Percentiles rank a stretch among this genome's conserved stretches.
These are phyloP conservation scores for Excoecaria agallocha DNA, from an alignment of 345 rosid genomes.

Conservation along the genomic window DNA sequence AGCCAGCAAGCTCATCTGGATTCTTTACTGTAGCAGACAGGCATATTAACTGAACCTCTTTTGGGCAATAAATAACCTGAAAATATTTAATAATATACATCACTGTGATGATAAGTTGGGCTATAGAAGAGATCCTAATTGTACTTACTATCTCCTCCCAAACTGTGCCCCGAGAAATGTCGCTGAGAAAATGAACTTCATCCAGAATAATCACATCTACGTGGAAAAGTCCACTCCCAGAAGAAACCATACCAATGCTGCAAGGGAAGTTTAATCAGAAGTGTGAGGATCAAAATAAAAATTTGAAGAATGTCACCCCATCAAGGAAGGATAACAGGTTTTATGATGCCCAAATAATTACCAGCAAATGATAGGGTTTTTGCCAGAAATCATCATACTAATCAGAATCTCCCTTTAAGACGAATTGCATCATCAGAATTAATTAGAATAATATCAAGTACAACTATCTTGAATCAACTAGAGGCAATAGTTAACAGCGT, in stretches of 20 bases:
- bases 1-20: slow-evolving; percentile 91
- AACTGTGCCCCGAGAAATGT: slow-evolving; percentile 85
- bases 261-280: slow-evolving; percentile 33
- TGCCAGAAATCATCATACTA: not conserved
- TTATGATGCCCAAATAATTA: not conserved
- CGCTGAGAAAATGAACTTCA: slow-evolving; percentile 97
- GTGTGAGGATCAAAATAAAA: slow-evolving; percentile 1
- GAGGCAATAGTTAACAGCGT: not conserved
- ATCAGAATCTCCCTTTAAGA: not conserved
- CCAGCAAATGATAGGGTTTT: not conserved
- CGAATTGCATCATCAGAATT: not conserved
- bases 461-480: not conserved
- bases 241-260: slow-evolving; percentile 90
- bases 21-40: slow-evolving; percentile 95
- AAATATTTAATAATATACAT: slow-evolving; percentile 7
- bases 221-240: slow-evolving; percentile 77
- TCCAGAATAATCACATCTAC: slow-evolving; percentile 92
- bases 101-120: not conserved
- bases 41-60: slow-evolving; percentile 84
- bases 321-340: slow-evolving; percentile 2
- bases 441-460: not conserved
- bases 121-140: slow-evolving; percentile 3
- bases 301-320: slow-evolving; percentile 6
- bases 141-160: slow-evolving; percentile 48
- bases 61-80: slow-evolving; percentile 94